Percentiles rank a stretch among this genome's conserved stretches.
Evolutionary conservation across 2,329 filamentous ascomycete species (phyloP).

Genomic region (Pezicula carpinea): DNA sequence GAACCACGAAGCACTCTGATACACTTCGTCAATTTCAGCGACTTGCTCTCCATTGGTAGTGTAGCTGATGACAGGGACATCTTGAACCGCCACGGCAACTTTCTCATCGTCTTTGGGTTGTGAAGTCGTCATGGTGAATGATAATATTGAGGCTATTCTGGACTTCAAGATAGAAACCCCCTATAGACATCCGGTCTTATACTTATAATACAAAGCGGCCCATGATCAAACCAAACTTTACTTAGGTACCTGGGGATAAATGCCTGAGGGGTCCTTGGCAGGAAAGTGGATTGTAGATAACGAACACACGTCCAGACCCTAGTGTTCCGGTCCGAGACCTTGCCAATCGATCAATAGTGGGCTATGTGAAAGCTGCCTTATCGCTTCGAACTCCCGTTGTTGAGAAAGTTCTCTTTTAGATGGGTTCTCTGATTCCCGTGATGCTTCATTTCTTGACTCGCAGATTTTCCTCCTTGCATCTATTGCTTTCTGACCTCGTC

Average conservation of each 20-base stretch:
- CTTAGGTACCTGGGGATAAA: not conserved
- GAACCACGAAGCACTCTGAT: conserved; percentile 1
- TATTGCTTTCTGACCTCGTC: no score
- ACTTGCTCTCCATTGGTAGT: not conserved
- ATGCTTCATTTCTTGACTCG: no score
- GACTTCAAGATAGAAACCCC: not conserved
- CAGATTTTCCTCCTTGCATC: no score
- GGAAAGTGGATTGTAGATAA: not conserved
- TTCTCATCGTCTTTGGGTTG: not conserved
- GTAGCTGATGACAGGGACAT: not conserved
- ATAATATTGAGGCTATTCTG: no score
- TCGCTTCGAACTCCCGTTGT: no score
- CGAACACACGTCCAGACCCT: no score
- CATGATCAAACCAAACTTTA: not conserved
- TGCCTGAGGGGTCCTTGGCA: not conserved
- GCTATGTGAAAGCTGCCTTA: not conserved
- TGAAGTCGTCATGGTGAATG: not conserved
- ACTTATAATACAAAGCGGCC: not conserved
- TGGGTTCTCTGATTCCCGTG: no score
- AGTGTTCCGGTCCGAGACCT: no score
- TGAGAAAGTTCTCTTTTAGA: no score
- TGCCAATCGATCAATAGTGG: not conserved
- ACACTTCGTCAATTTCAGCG: conserved; percentile 4
- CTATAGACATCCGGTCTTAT: not conserved
- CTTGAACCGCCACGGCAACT: not conserved